phyloP scores from a whole-genome alignment of 2,329 filamentous ascomycete species.

The Dryadomyces quercivorus region DNA sequence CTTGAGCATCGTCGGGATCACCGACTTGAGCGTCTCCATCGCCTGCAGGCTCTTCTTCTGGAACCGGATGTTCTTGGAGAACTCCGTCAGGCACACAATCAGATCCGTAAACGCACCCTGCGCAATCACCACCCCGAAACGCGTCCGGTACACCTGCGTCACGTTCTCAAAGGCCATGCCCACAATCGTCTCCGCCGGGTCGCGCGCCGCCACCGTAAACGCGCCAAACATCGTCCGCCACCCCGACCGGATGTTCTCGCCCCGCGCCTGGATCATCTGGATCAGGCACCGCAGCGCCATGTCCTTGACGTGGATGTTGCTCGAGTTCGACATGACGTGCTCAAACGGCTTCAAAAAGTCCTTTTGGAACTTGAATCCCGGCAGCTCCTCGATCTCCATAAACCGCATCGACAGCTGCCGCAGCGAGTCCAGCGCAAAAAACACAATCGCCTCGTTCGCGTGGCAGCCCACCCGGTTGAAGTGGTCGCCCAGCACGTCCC shows the following conservation, averaged over 20 bases:
- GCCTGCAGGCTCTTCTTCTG: slow-evolving; percentile 97
- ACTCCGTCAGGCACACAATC: slow-evolving; percentile 92
- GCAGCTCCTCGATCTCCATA: slow-evolving; percentile 94
- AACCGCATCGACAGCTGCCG: slow-evolving; percentile 97
- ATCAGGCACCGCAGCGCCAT: slow-evolving; percentile 93
- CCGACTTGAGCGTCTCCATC: slow-evolving; percentile 87
- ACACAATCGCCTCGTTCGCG: slow-evolving; percentile 91
- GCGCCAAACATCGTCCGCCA: slow-evolving; percentile 99
- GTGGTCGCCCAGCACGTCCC: slow-evolving; percentile 94
- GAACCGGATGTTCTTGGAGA: slow-evolving; percentile 97
- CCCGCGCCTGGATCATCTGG: slow-evolving; percentile 96
- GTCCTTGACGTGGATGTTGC: slow-evolving; percentile 86
- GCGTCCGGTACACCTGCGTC: slow-evolving; percentile 85
- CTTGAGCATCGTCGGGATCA: slow-evolving; percentile 87
- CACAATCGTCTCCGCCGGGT: slow-evolving; percentile 90
- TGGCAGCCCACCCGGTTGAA: slow-evolving; percentile 98
- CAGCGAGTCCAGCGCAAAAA: slow-evolving; percentile 91
- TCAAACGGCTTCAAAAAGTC: slow-evolving; percentile 98
- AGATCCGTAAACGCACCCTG: slow-evolving; percentile 96
- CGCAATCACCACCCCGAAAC: slow-evolving; percentile 90
- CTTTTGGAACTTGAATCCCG: slow-evolving; percentile 99
- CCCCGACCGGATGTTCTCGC: slow-evolving; percentile 92
- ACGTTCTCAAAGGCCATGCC: slow-evolving; percentile 97
- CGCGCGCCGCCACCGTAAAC: slow-evolving; percentile 87
- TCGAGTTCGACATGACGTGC: slow-evolving; percentile 90